Base-by-base conservation (phyloP, 2,329 filamentous ascomycete species). In the Colletotrichum sp. region DNA sequence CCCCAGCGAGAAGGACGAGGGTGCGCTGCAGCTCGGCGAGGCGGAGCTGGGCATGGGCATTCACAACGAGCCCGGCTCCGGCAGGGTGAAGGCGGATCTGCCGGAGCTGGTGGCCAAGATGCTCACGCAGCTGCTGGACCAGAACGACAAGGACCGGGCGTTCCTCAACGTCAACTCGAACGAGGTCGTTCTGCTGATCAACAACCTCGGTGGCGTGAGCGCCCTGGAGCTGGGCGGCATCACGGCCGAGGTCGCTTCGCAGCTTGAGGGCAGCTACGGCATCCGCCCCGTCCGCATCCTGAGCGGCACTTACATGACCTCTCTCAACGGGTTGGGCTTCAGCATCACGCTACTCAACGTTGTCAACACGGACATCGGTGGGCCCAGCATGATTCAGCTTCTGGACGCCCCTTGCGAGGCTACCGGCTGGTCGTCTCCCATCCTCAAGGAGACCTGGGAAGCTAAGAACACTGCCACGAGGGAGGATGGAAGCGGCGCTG, bases 21-120 rank as follows among this genome's bases (percentile, higher is more conserved):
- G 92, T 32, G 83, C 80, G 57, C 85, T 96, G 73, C 88, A 86
- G 63, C 84, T 79, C 5, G 89, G 87, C 52, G 90, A 93, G 81
- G 90, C 92, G 30, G 92, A 93, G 83, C 86, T 93, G 64, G 94
- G 94, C 32, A 95, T 95, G 94, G 94, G 94, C 15, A 95, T 95
- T 79, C 94, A 95, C 83, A 95, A 95, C 80, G 93, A 94, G 83
- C 86, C 90, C 0, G 91, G 91, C 4, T 92, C 88, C 6, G 88
- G 87, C 8, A 85, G 89, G 34, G 88, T 87, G 55, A 87, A 86
- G 78, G 84, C 90, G n/a, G 86, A 88, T 76, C 84, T 93, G 72
- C 88, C 89, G 15, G 86, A 86, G 76, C 85, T 93, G 32, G 89
- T 93, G 32, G 86, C 87, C 80, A 92, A 87, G 73, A 95, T 96